Percentiles rank a stretch among this genome's conserved stretches.
Evolutionary conservation across 2,329 filamentous ascomycete genomes (phyloP).

Genomic region (Talaromyces pinophilus): DNA sequence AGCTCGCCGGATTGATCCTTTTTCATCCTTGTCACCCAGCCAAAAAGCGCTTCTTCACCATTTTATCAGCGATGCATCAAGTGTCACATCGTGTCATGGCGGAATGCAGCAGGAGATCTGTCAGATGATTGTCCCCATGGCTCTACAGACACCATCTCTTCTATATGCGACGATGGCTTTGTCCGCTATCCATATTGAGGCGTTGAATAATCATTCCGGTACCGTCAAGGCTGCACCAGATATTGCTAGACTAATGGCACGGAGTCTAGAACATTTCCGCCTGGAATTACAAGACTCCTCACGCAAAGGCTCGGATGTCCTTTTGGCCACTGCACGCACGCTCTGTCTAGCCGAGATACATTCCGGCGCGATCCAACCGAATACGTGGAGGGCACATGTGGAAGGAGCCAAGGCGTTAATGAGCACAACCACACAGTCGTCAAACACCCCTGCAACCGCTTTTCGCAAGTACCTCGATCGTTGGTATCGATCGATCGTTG

Average conservation of each 20-base stretch:
- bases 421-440: slow-evolving; percentile 28
- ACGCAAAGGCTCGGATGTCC: slow-evolving; percentile 35
- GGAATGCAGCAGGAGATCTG: slow-evolving; percentile 47
- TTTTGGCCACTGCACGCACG: slow-evolving; percentile 46
- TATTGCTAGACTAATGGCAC: slow-evolving; percentile 42
- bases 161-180: slow-evolving; percentile 48
- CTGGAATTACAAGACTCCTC: slow-evolving; percentile 41
- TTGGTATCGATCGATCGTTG: slow-evolving; percentile 47
- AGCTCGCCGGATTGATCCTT: slow-evolving; percentile 38
- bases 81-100: slow-evolving; percentile 44
- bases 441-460: slow-evolving; percentile 32
- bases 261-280: slow-evolving; percentile 46
- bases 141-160: slow-evolving; percentile 45
- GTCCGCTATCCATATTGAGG: slow-evolving; percentile 46
- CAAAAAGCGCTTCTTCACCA: slow-evolving; percentile 44
- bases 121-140: slow-evolving; percentile 48
- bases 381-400: slow-evolving; percentile 48
- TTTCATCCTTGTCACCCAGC: slow-evolving; percentile 38
- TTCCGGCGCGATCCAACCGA: slow-evolving; percentile 43
- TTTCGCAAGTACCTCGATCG: slow-evolving; percentile 43
- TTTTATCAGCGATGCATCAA: slow-evolving; percentile 45
- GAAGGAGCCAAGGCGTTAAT: slow-evolving; percentile 46
- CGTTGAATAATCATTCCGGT: slow-evolving; percentile 39
- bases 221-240: slow-evolving; percentile 41
- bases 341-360: slow-evolving; percentile 48